phyloP scores from a whole-genome alignment of 2,329 filamentous ascomycete genomes.

The Cylindrodendrum hubeiense region DNA sequence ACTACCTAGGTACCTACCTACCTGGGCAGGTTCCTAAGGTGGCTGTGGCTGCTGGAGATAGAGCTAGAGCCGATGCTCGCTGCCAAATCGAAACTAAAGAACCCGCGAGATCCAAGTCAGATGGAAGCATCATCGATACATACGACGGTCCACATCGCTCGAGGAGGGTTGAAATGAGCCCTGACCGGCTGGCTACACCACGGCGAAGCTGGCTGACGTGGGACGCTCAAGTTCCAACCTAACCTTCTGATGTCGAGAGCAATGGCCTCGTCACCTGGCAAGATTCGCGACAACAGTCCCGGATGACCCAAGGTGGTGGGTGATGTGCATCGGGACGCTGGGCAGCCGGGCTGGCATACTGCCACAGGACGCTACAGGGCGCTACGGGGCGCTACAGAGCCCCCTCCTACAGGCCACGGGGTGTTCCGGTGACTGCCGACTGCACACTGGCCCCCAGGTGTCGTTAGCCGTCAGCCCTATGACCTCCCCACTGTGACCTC shows the following conservation, averaged over 20 bases:
- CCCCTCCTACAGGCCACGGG: not conserved
- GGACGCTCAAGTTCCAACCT: not conserved
- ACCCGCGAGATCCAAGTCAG: constrained; percentile 15
- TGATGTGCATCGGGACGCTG: not conserved
- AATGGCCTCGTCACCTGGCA: not conserved
- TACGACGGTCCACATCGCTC: not conserved
- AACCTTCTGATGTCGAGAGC: not conserved
- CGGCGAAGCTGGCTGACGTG: not conserved
- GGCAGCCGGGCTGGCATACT: not conserved
- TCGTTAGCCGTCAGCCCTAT: constrained; percentile 17
- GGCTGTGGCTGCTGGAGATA: too few species aligned
- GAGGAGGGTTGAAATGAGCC: not conserved
- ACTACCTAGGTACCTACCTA: too few species aligned
- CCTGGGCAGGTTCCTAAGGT: too few species aligned
- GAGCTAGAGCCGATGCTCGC: not conserved
- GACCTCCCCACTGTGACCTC: not conserved
- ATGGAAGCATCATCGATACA: constrained; percentile 23
- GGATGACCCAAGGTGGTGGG: not conserved
- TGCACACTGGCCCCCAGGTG: constrained; percentile 3
- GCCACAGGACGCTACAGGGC: not conserved
- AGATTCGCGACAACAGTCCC: not conserved
- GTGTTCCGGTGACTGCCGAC: constrained; percentile 7
- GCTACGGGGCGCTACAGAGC: not conserved
- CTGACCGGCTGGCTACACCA: not conserved
- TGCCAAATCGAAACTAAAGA: not conserved